phyloP scores from a whole-genome alignment of 192 early-diverging fungal species.

The Haplosporangium gracile region DNA sequence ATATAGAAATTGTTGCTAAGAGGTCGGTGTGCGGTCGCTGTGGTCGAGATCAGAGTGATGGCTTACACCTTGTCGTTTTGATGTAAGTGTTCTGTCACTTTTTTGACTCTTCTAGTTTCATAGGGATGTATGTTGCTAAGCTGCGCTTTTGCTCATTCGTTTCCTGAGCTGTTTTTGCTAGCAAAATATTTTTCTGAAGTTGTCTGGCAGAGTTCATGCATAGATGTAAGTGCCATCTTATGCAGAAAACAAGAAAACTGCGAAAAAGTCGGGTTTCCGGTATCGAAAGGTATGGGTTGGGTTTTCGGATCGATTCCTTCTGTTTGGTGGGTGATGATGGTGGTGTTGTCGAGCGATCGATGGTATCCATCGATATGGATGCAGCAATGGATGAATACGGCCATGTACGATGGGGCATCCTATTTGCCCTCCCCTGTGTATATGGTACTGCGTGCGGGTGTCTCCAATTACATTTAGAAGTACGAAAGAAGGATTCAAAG shows the following conservation, averaged over 20 bases:
- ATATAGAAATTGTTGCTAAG: background rate
- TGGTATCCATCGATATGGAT: background rate
- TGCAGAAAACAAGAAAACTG: background rate
- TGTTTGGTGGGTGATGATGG: background rate
- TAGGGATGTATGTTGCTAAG: background rate
- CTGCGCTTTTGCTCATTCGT: background rate
- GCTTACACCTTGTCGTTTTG: background rate
- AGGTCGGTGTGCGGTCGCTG: background rate
- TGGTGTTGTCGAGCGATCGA: background rate
- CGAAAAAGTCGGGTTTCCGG: background rate
- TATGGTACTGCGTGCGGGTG: background rate
- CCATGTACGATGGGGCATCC: background rate
- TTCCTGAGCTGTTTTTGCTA: background rate
- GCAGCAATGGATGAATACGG: background rate
- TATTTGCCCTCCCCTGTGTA: background rate
- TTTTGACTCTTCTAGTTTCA: background rate
- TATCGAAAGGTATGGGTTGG: background rate
- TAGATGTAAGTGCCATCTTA: slow-evolving; percentile 11
- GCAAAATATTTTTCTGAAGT: background rate
- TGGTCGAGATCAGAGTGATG: background rate
- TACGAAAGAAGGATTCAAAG: slow-evolving; percentile 12
- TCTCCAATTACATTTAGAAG: slow-evolving; percentile 11
- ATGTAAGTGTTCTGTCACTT: background rate
- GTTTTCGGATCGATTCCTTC: background rate
- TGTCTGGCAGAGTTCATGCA: background rate